A percentile compares a stretch with the other conserved stretches of the same genome.
Evolutionary conservation across 768 basidiomycete species (phyloP).

Genomic region (Pulveroboletus sp.): DNA sequence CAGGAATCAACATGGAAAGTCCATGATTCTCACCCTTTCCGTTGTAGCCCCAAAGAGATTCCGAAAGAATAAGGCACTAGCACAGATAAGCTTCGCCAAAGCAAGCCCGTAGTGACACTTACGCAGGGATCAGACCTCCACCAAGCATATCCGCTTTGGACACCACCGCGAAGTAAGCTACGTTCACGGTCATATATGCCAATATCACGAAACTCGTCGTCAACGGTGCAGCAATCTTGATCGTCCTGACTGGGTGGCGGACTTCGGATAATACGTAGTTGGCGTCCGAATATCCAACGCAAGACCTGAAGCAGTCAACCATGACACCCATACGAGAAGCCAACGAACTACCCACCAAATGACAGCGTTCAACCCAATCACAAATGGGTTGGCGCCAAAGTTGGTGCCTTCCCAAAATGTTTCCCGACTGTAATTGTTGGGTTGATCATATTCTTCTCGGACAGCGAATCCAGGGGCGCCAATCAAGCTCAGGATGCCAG

Average conservation of each 20-base stretch:
- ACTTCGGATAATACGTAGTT: conserved; percentile 74
- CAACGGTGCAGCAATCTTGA: conserved; percentile 66
- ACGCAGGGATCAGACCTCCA: conserved; percentile 70
- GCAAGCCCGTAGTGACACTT: conserved; percentile 20
- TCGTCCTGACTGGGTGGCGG: conserved; percentile 62
- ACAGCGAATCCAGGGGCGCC: conserved; percentile 49
- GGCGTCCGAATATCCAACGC: conserved; percentile 68
- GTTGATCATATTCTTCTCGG: conserved; percentile 46
- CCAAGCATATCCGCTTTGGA: conserved; percentile 63
- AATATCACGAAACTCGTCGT: conserved; percentile 57
- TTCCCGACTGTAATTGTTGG: conserved; percentile 56
- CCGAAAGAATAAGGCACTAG: conserved; percentile 67
- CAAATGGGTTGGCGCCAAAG: conserved; percentile 55
- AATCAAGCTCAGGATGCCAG: conserved; percentile 50
- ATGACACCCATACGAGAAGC: neutral
- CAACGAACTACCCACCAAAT: conserved; percentile 48
- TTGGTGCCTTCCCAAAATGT: conserved; percentile 62
- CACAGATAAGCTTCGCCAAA: neutral
- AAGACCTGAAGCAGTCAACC: conserved; percentile 46
- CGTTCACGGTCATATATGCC: conserved; percentile 61
- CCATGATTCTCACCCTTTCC: conserved; percentile 44
- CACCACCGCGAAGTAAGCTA: conserved; percentile 74
- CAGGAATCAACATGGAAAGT: neutral
- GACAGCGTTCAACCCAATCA: conserved; percentile 62
- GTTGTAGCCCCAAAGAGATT: conserved; percentile 63